These are phyloP conservation scores for Taxillus chinensis DNA, from an alignment of 164 flowering plant genomes.

Conservation along the genomic window DNA sequence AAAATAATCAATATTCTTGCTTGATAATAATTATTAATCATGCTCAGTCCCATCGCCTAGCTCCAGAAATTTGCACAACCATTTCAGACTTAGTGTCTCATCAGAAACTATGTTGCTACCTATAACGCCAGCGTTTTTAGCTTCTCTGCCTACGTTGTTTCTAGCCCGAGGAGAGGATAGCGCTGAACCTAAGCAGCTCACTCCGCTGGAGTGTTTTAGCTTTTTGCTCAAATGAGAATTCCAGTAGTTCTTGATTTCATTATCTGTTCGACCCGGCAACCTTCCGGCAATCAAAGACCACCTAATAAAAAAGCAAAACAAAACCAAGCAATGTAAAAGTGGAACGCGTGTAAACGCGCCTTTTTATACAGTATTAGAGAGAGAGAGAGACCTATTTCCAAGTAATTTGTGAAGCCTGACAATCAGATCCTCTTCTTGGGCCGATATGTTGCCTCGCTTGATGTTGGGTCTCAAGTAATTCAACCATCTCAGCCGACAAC, in stretches of 20 bases:
- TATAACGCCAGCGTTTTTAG: slow-evolving; percentile 16
- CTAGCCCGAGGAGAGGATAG: no score
- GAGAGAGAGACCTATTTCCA: slow-evolving; percentile 26
- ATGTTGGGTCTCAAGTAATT: slow-evolving; percentile 42
- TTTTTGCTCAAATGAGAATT: slow-evolving; percentile 55
- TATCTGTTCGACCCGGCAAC: slow-evolving; percentile 47
- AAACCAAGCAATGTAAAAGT: background rate
- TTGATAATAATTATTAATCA: no score
- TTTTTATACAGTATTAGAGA: background rate
- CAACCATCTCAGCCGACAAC: slow-evolving; percentile 40
- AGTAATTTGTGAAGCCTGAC: slow-evolving; percentile 41
- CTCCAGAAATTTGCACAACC: slow-evolving; percentile 14
- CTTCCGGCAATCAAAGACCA: slow-evolving; percentile 55
- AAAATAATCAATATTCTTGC: no score
- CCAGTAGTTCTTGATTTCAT: slow-evolving; percentile 51
- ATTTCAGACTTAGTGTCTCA: slow-evolving; percentile 26
- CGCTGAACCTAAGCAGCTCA: no score
- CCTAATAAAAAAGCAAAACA: slow-evolving; percentile 7
- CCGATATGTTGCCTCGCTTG: slow-evolving; percentile 48
- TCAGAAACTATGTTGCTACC: slow-evolving; percentile 31
- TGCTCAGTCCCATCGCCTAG: background rate
- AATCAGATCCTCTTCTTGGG: slow-evolving; percentile 45
- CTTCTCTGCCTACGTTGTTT: background rate
- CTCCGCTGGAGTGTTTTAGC: background rate
- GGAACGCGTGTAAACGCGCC: no score